phyloP scores from a whole-genome alignment of 2,329 filamentous ascomycete genomes.

The Fusarium hostae region DNA sequence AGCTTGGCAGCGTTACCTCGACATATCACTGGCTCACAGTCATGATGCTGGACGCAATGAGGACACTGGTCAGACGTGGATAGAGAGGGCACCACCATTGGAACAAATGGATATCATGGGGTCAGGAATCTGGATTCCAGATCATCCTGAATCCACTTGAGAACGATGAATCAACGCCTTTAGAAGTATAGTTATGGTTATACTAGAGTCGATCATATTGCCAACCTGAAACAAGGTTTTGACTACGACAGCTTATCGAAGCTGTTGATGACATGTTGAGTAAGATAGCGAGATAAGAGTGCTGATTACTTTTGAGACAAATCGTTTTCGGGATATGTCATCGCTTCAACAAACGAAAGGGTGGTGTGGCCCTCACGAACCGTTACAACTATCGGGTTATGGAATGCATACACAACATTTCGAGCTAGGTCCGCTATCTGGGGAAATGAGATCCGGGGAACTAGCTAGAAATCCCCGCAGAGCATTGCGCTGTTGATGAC shows the following conservation, averaged over 20 bases:
- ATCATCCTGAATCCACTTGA: conserved; percentile 12
- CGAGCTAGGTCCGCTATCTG: conserved; percentile 31
- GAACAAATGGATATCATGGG: conserved; percentile 44
- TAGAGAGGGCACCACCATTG: conserved; percentile 43
- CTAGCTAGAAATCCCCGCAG: conserved; percentile 32
- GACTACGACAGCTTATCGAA: conserved; percentile 2
- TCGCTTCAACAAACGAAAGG: conserved; percentile 8
- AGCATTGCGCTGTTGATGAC: conserved; percentile 13
- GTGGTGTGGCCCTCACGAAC: conserved; percentile 34
- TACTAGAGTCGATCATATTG: background rate
- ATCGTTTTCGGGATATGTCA: conserved; percentile 8
- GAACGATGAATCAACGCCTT: background rate
- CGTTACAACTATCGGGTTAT: background rate
- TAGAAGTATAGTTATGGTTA: conserved; percentile 2
- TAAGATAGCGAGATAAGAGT: conserved; percentile 2
- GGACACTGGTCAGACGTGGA: conserved; percentile 46
- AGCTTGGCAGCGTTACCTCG: conserved; percentile 46
- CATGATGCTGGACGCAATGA: conserved; percentile 44
- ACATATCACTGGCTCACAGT: conserved; percentile 49
- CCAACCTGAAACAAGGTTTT: conserved; percentile 11
- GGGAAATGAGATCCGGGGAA: conserved; percentile 35
- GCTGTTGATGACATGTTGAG: conserved; percentile 6
- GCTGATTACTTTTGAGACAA: background rate
- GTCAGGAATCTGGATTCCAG: conserved; percentile 36
- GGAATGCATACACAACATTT: conserved; percentile 10